Base-by-base conservation (phyloP, 2,329 filamentous ascomycete species). In the Magnaporthiopsis incrustans region DNA sequence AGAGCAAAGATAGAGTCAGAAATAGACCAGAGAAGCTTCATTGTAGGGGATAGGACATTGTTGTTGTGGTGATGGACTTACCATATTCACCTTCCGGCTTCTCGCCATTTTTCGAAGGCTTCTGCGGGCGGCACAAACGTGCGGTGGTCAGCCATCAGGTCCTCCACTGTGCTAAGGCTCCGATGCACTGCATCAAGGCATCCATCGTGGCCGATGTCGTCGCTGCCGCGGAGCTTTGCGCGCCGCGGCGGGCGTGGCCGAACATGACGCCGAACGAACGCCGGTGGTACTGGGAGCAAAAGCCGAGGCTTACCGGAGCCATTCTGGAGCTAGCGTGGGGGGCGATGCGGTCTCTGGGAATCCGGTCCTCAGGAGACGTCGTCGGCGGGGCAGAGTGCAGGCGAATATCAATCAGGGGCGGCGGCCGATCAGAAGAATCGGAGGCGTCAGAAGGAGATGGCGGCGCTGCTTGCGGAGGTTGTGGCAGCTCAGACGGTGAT, bases 291-390 rank as follows among this genome's bases (percentile, higher is more conserved):
- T 18, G 38, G 44, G 27, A 58, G 33, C 15, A 32, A 35, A 58
- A 32, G 53, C 53, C 56, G 26, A 58, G 26, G 61, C 62, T 59
- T 63, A 63, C 62, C 62, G 62, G 62, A 63, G 62, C 56, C 62
- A 63, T 63, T 15, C 58, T 59, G 56, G 56, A 14, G 26, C n/a
- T 57, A 18, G 56, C 33, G 27, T 11, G 25, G 61, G 14, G 26
- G 27, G 33, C 18, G 30, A 26, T 35, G 7, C 10, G 44, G n/a
- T 53, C 44, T 25, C 44, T 53, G n/a, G 18, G 44, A 53, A 53
- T n/a, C 44, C 44, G 44, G 44, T 53, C 44, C 44, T 53, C 44
- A 22, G 44, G 44, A 53, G 44, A 53, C 18, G 22, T n/a, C 44
- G 18, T 8, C 44, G 22, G 22, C 22, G 44, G 22, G 7, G 44